These are phyloP conservation scores for Podaxis pistillaris DNA, from an alignment of 768 basidiomycete species.

Conservation along the genomic window DNA sequence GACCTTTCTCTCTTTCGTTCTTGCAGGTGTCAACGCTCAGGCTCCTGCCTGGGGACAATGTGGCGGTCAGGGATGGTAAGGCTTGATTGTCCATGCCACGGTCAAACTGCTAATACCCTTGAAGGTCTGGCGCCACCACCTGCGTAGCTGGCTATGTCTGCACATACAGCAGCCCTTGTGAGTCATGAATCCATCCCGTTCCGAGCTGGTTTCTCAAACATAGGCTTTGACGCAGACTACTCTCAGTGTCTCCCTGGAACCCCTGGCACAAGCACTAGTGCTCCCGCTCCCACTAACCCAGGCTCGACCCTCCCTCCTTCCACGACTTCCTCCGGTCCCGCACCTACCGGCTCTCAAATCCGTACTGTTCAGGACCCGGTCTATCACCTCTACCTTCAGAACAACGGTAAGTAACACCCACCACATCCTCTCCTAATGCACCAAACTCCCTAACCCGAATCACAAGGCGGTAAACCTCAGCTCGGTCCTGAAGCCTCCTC, in stretches of 20 bases:
- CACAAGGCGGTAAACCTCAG: constrained; percentile 42
- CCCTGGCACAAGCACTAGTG: constrained; percentile 19
- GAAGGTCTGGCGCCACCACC: constrained; percentile 41
- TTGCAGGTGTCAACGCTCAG: constrained; percentile 29
- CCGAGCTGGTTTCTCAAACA: neutral
- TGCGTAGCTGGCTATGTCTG: constrained; percentile 45
- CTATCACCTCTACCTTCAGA: constrained; percentile 57
- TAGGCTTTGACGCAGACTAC: constrained; percentile 35
- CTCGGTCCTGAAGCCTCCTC: constrained; percentile 52
- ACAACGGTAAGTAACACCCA: constrained; percentile 31
- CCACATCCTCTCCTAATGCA: neutral
- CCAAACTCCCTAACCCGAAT: neutral
- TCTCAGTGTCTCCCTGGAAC: constrained; percentile 51
- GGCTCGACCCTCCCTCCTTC: constrained; percentile 26
- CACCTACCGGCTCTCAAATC: constrained; percentile 47
- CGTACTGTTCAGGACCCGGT: constrained; percentile 51
- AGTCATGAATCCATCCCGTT: neutral
- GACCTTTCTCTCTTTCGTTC: constrained; percentile 16
- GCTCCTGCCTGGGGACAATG: constrained; percentile 42
- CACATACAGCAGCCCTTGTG: constrained; percentile 39
- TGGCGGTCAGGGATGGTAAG: constrained; percentile 40
- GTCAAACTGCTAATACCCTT: neutral
- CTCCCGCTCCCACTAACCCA: constrained; percentile 26
- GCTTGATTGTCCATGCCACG: neutral
- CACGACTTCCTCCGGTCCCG: constrained; percentile 31